Evolutionary conservation across 306 rosid genomes (phyloP).

Genomic region (Lathyrus oleraceus): DNA sequence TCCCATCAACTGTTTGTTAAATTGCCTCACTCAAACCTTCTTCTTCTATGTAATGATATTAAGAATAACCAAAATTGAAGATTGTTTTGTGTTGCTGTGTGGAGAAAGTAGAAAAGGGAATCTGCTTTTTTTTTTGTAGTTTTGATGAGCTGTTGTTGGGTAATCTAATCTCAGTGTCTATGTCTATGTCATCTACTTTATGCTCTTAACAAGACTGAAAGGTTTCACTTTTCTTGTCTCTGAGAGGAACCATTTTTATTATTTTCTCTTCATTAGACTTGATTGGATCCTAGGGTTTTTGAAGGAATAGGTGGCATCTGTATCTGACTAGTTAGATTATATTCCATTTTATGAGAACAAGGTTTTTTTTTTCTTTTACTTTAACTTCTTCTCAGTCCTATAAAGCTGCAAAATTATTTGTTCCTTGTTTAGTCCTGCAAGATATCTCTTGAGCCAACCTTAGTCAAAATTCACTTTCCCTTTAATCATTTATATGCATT

Average conservation of each 20-base stretch:
- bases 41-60: background rate
- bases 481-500: constrained; percentile 43
- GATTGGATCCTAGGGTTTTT: constrained; percentile 59
- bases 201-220: constrained; percentile 94
- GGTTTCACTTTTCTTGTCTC: constrained; percentile 91
- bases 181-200: constrained; percentile 62
- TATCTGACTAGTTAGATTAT: constrained; percentile 57
- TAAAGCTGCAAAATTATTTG: constrained; percentile 87
- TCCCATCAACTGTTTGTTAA: constrained; percentile 8
- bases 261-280: constrained; percentile 44
- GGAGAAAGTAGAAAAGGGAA: constrained; percentile 83
- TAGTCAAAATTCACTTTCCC: constrained; percentile 81
- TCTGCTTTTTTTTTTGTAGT: constrained; percentile 77
- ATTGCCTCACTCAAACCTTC: background rate
- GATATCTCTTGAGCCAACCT: constrained; percentile 61
- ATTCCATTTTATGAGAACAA: constrained; percentile 61
- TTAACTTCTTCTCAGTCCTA: constrained; percentile 65
- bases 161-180: constrained; percentile 56
- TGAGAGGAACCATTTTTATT: constrained; percentile 43
- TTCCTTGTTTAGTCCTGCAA: constrained; percentile 91
- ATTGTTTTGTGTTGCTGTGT: constrained; percentile 39
- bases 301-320: constrained; percentile 40
- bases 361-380: constrained; percentile 61
- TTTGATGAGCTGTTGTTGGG: constrained; percentile 86
- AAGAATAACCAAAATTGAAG: constrained; percentile 41